phyloP scores from a whole-genome alignment of 208 protist species.

The Trypanosoma grayi region DNA sequence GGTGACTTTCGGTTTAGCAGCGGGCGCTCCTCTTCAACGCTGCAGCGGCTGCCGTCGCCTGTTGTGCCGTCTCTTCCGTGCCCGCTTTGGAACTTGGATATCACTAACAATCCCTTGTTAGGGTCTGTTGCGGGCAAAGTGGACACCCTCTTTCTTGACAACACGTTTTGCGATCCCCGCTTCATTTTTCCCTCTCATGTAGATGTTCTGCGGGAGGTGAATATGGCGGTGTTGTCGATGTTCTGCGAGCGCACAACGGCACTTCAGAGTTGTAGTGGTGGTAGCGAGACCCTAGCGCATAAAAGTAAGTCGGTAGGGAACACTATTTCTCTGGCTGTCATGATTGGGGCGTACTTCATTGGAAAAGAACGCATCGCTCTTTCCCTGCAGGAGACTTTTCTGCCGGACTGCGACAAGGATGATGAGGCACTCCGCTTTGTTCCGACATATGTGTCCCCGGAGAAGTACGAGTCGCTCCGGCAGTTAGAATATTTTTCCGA shows the following conservation, averaged over 20 bases:
- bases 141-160: slow-evolving; percentile 90
- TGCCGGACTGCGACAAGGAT: neutral
- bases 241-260: slow-evolving; percentile 26
- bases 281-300: no score
- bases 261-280: no score
- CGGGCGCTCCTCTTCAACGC: neutral
- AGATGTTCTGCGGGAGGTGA: slow-evolving; percentile 46
- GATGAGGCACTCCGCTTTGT: neutral
- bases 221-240: slow-evolving; percentile 39
- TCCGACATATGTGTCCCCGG: slow-evolving; percentile 36
- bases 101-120: slow-evolving; percentile 55
- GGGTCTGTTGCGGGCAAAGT: slow-evolving; percentile 37
- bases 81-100: slow-evolving; percentile 50
- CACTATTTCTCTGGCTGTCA: slow-evolving; percentile 49
- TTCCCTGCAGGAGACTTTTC: slow-evolving; percentile 64
- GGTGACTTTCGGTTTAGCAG: slow-evolving; percentile 92
- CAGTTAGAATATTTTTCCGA: slow-evolving; percentile 31
- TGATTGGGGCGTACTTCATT: slow-evolving; percentile 89
- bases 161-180: slow-evolving; percentile 87
- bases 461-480: slow-evolving; percentile 27
- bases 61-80: neutral
- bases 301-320: neutral
- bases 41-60: no score
- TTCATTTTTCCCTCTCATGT: slow-evolving; percentile 81
- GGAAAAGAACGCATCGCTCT: slow-evolving; percentile 89